These are phyloP conservation scores for Suhomyces yuchorum DNA, from an alignment of 1,139 yeast genomes.

Conservation along the genomic window DNA sequence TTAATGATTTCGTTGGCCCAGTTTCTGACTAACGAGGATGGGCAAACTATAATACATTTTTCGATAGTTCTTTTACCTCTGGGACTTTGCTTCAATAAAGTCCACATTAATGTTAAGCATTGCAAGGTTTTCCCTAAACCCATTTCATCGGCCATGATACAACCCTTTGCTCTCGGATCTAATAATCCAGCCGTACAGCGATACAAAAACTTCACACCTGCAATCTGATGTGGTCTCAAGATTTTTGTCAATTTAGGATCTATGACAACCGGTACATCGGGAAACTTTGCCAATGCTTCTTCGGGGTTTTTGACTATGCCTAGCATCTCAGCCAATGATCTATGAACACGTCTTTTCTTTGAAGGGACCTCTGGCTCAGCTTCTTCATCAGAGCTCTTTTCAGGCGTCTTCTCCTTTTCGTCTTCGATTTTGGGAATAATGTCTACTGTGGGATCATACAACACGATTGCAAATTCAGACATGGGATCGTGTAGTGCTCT, in stretches of 20 bases:
- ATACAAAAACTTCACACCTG: slow-evolving; percentile 89
- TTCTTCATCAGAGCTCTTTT: slow-evolving; percentile 20
- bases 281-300: slow-evolving; percentile 53
- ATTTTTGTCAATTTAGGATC: slow-evolving; percentile 87
- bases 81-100: slow-evolving; percentile 86
- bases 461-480: slow-evolving; percentile 89
- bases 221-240: slow-evolving; percentile 93
- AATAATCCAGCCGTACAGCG: slow-evolving; percentile 88
- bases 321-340: slow-evolving; percentile 75
- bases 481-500: slow-evolving; percentile 91
- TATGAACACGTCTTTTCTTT: slow-evolving; percentile 50
- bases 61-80: slow-evolving; percentile 83
- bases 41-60: slow-evolving; percentile 93
- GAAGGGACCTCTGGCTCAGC: slow-evolving; percentile 21
- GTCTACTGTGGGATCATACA: slow-evolving; percentile 93
- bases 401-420: slow-evolving; percentile 32
- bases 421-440: slow-evolving; percentile 52
- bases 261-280: slow-evolving; percentile 93
- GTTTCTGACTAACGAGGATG: slow-evolving; percentile 88
- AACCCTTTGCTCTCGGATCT: slow-evolving; percentile 87
- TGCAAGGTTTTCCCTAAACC: slow-evolving; percentile 96
- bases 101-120: slow-evolving; percentile 93
- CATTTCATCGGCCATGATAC: slow-evolving; percentile 99
- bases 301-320: slow-evolving; percentile 65
- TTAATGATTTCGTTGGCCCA: slow-evolving; percentile 97